These are phyloP conservation scores for Penicillium glabrum DNA, from an alignment of 2,329 filamentous ascomycete species.

Conservation along the genomic window DNA sequence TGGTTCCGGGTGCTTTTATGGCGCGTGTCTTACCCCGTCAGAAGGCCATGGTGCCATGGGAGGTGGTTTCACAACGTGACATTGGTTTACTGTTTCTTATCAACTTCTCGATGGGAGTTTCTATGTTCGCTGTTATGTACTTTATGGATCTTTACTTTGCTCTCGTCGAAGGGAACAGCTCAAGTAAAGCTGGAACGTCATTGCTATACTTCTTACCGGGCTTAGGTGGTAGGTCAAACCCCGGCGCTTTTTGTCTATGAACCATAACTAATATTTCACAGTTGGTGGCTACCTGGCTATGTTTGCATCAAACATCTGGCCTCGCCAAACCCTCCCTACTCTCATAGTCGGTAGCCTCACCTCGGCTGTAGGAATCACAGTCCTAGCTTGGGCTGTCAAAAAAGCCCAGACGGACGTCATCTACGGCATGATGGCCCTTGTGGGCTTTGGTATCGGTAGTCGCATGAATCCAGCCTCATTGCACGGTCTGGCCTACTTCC, in stretches of 20 bases:
- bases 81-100: conserved; percentile 36
- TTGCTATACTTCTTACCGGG: conserved; percentile 66
- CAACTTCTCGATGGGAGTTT: conserved; percentile 11
- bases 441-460: conserved; percentile 62
- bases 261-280: conserved; percentile 7
- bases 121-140: conserved; percentile 60
- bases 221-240: conserved; percentile 50
- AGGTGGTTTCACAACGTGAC: conserved; percentile 58
- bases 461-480: conserved; percentile 65
- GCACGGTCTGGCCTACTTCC: conserved; percentile 64
- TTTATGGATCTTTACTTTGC: conserved; percentile 70
- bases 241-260: background rate
- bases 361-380: conserved; percentile 58
- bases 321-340: conserved; percentile 61
- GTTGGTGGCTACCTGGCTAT: conserved; percentile 60
- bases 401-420: conserved; percentile 51
- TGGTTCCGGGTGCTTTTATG: conserved; percentile 52
- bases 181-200: conserved; percentile 55
- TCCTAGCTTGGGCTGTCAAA: conserved; percentile 59
- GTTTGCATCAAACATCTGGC: conserved; percentile 61
- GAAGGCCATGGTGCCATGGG: conserved; percentile 64
- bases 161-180: conserved; percentile 56
- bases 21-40: conserved; percentile 54
- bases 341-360: conserved; percentile 58
- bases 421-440: conserved; percentile 66